A percentile compares a stretch with the other conserved stretches of the same genome.
These are phyloP conservation scores for Thelonectria rubi DNA, from an alignment of 2,329 filamentous ascomycete genomes.

Conservation along the genomic window DNA sequence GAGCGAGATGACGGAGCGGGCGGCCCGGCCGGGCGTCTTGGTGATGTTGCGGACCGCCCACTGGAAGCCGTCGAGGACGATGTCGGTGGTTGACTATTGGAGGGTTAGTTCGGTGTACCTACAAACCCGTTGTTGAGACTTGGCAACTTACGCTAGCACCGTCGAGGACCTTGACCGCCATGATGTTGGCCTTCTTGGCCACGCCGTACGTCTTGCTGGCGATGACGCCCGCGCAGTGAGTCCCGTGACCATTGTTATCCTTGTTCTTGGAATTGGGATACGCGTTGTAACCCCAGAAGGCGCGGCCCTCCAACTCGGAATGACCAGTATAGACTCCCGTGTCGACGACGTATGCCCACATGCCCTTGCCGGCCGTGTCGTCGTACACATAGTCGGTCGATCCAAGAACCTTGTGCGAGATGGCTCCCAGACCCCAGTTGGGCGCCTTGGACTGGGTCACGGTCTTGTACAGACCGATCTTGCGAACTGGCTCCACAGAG, in stretches of 20 bases:
- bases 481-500: slow-evolving; percentile 46
- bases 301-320: slow-evolving; percentile 55
- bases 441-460: slow-evolving; percentile 48
- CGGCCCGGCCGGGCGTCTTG: slow-evolving; percentile 48
- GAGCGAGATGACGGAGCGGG: slow-evolving; percentile 63
- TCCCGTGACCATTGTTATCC: slow-evolving; percentile 56
- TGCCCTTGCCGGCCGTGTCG: slow-evolving; percentile 50
- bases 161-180: slow-evolving; percentile 58
- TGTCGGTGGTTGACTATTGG: slow-evolving; percentile 35
- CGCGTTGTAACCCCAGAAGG: slow-evolving; percentile 49
- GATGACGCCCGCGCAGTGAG: slow-evolving; percentile 58
- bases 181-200: slow-evolving; percentile 53
- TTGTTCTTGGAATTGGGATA: slow-evolving; percentile 45
- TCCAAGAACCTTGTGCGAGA: slow-evolving; percentile 52
- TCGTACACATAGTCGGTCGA: slow-evolving; percentile 54
- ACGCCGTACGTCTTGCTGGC: slow-evolving; percentile 56
- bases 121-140: neutral
- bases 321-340: slow-evolving; percentile 61
- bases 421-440: slow-evolving; percentile 55
- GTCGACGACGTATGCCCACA: slow-evolving; percentile 64
- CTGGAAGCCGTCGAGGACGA: slow-evolving; percentile 46
- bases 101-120: neutral
- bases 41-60: slow-evolving; percentile 55
- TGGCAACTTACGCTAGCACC: slow-evolving; percentile 24
- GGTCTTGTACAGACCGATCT: slow-evolving; percentile 42